A percentile compares a stretch with the other conserved stretches of the same genome.
These are phyloP conservation scores for Carallia pectinifolia DNA, from an alignment of 345 rosid genomes.

Conservation along the genomic window DNA sequence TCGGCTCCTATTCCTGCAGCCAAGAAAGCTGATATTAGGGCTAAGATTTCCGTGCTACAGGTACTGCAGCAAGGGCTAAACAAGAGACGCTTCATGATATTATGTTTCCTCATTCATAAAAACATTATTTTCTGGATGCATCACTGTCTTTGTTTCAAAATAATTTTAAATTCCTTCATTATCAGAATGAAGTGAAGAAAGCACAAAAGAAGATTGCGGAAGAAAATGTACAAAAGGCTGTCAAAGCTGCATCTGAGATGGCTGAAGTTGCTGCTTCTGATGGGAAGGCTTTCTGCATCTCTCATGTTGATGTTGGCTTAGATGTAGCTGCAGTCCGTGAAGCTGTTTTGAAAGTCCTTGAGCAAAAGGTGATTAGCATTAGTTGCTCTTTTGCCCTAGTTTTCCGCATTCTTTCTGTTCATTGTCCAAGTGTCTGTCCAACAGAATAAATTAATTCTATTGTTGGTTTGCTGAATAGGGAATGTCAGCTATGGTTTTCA, in stretches of 20 bases:
- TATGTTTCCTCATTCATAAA: not conserved
- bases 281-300: conserved; percentile 72
- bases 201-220: conserved; percentile 89
- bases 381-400: not conserved
- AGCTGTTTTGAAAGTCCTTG: conserved; percentile 75
- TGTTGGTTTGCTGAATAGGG: conserved; percentile 47
- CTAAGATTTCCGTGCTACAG: conserved; percentile 69
- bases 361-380: conserved; percentile 49
- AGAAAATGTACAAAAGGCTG: conserved; percentile 74
- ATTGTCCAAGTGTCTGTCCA: not conserved
- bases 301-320: conserved; percentile 76
- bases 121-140: not conserved
- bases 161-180: not conserved
- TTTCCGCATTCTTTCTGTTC: not conserved
- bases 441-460: not conserved
- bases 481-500: conserved; percentile 80
- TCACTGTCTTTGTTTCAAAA: not conserved
- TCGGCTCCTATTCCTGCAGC: conserved; percentile 76
- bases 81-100: not conserved
- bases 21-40: conserved; percentile 80
- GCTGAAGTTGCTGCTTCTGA: conserved; percentile 69
- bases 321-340: conserved; percentile 97
- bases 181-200: conserved; percentile 65
- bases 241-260: conserved; percentile 49
- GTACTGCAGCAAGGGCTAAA: conserved; percentile 33